Evolutionary conservation across 257 asterid genomes (phyloP).

Genomic region (Craterostigma plantagineum): DNA sequence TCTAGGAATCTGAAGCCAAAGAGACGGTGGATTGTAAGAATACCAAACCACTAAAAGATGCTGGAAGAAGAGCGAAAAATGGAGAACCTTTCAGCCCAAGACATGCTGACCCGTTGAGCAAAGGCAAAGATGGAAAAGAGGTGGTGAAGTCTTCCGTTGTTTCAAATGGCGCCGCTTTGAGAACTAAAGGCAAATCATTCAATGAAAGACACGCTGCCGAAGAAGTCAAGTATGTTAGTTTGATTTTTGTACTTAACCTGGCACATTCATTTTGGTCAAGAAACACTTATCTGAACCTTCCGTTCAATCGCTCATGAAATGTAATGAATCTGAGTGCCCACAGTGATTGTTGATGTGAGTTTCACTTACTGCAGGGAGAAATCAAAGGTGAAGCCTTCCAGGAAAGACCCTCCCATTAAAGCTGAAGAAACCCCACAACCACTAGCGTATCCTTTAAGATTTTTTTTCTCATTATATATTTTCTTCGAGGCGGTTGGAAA

Average conservation of each 20-base stretch:
- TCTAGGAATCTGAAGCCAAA: conserved; percentile 19
- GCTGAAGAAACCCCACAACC: conserved; percentile 25
- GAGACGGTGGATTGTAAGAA: conserved; percentile 13
- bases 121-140: conserved; percentile 23
- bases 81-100: conserved; percentile 11
- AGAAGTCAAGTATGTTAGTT: conserved; percentile 8
- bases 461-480: no score
- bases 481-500: conserved; percentile 1
- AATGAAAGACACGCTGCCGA: conserved; percentile 16
- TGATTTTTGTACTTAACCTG: conserved; percentile 15
- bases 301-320: no score
- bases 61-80: conserved; percentile 12
- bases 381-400: conserved; percentile 21
- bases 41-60: conserved; percentile 14
- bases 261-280: background rate
- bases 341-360: conserved; percentile 5
- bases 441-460: conserved; percentile 43
- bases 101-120: no score
- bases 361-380: conserved; percentile 25
- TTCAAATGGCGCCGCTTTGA: conserved; percentile 21
- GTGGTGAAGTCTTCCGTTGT: conserved; percentile 10
- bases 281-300: no score
- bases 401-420: conserved; percentile 20
- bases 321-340: no score
- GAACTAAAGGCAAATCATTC: conserved; percentile 15